A percentile compares a stretch with the other conserved stretches of the same genome.
phyloP scores from a whole-genome alignment of 768 basidiomycete genomes.

The Boletus vinaceobasis region DNA sequence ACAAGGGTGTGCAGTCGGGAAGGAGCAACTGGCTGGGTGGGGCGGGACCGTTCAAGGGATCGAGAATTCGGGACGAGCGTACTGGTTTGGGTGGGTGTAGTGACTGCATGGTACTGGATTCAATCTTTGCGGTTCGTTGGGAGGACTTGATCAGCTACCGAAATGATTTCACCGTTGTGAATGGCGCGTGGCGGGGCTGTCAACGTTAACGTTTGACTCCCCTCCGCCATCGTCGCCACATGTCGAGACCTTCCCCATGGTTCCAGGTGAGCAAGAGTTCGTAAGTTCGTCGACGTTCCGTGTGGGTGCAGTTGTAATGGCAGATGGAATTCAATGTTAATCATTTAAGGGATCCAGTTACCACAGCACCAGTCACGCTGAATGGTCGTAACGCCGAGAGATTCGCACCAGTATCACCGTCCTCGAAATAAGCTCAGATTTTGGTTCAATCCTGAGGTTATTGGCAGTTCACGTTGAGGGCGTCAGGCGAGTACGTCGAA shows the following conservation, averaged over 20 bases:
- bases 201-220: constrained; percentile 47
- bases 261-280: constrained; percentile 33
- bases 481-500: constrained; percentile 24
- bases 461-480: constrained; percentile 42
- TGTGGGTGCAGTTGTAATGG: constrained; percentile 20
- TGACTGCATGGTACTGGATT: no score
- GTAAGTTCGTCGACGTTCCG: constrained; percentile 60
- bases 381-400: constrained; percentile 57
- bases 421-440: not conserved
- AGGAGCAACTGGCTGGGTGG: no score
- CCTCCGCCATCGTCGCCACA: constrained; percentile 51
- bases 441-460: no score
- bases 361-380: constrained; percentile 44
- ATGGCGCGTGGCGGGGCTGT: constrained; percentile 65
- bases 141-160: no score
- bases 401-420: constrained; percentile 50
- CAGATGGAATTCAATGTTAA: constrained; percentile 17
- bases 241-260: constrained; percentile 25
- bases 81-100: no score
- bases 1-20: no score
- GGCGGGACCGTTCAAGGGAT: no score
- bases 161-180: constrained; percentile 78
- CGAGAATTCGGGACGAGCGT: no score
- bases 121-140: no score
- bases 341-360: constrained; percentile 71